These are phyloP conservation scores for Calamus simplicifolius DNA, from an alignment of 176 grass and related monocot species.

Conservation along the genomic window DNA sequence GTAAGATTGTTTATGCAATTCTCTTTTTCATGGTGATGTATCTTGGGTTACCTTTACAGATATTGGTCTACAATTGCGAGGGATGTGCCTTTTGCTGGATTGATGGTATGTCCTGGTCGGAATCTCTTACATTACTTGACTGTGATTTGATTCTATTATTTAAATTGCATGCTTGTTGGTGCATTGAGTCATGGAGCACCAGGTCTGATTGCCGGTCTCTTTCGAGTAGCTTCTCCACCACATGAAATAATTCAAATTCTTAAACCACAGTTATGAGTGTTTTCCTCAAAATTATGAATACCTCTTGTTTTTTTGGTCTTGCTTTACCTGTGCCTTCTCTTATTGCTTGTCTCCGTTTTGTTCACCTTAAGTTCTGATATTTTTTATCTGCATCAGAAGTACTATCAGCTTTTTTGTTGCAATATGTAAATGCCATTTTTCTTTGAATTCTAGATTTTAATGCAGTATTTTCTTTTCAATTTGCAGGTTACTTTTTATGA, in stretches of 20 bases:
- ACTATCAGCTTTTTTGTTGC: too few relatives aligned
- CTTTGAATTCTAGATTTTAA: slow-evolving; percentile 5
- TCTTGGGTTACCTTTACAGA: slow-evolving; percentile 21
- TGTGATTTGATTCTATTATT: slow-evolving; percentile 13
- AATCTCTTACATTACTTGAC: slow-evolving; percentile 10
- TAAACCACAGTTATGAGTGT: too few relatives aligned
- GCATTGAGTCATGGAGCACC: background rate
- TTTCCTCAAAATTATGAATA: too few relatives aligned
- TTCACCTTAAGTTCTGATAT: too few relatives aligned
- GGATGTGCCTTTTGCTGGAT: slow-evolving; percentile 95
- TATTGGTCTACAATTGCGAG: slow-evolving; percentile 97
- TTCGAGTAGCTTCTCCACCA: too few relatives aligned
- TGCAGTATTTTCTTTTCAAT: slow-evolving; percentile 20
- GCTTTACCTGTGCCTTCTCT: background rate
- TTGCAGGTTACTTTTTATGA: slow-evolving; percentile 88
- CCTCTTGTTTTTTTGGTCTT: background rate
- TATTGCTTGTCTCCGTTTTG: too few relatives aligned
- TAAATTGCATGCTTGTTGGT: background rate
- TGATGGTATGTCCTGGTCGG: slow-evolving; percentile 54
- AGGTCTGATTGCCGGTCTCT: too few relatives aligned
- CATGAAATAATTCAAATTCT: too few relatives aligned
- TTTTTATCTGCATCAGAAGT: too few relatives aligned
- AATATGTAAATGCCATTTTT: background rate
- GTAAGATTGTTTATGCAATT: too few relatives aligned
- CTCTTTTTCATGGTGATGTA: too few relatives aligned